Conservation (phyloP, 2,329 filamentous ascomycete species). For the Clarireedia homoeocarpa region DNA sequence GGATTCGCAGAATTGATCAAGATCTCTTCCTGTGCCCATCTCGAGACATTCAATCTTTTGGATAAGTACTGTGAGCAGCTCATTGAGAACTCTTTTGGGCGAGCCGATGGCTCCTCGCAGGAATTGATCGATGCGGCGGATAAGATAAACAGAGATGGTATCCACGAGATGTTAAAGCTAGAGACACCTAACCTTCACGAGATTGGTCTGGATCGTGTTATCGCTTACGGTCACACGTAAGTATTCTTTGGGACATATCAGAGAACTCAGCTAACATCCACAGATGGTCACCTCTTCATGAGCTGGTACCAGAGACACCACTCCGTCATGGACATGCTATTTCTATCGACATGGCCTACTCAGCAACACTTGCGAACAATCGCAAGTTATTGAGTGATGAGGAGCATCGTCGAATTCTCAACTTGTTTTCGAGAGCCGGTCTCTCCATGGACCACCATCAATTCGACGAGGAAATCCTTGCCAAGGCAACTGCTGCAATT, state of each 20-base stretch:
- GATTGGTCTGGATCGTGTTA: conserved; percentile 57
- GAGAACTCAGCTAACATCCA: not conserved
- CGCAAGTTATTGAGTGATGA: conserved; percentile 52
- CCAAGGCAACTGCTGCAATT: conserved; percentile 59
- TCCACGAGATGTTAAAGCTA: conserved; percentile 65
- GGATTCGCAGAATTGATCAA: conserved; percentile 71
- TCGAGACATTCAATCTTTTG: conserved; percentile 55
- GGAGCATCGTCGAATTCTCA: conserved; percentile 56
- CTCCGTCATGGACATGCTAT: conserved; percentile 68
- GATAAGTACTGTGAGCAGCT: conserved; percentile 63
- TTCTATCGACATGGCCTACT: conserved; percentile 70
- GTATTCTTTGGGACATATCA: not conserved
- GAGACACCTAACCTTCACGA: conserved; percentile 69
- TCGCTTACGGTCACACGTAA: conserved; percentile 66
- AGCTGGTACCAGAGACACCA: conserved; percentile 59
- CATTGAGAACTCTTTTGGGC: conserved; percentile 57
- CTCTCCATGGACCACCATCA: conserved; percentile 64
- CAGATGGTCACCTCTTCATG: conserved; percentile 58
- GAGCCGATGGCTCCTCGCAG: conserved; percentile 44
- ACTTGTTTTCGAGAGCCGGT: conserved; percentile 61
- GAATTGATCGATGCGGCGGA: conserved; percentile 56
- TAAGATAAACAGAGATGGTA: conserved; percentile 59
- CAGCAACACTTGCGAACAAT: conserved; percentile 56
- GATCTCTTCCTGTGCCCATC: conserved; percentile 64
- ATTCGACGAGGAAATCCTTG: conserved; percentile 58